Conservation (phyloP, 2,329 filamentous ascomycete genomes). For the Lasiodiplodia hormozganensis region DNA sequence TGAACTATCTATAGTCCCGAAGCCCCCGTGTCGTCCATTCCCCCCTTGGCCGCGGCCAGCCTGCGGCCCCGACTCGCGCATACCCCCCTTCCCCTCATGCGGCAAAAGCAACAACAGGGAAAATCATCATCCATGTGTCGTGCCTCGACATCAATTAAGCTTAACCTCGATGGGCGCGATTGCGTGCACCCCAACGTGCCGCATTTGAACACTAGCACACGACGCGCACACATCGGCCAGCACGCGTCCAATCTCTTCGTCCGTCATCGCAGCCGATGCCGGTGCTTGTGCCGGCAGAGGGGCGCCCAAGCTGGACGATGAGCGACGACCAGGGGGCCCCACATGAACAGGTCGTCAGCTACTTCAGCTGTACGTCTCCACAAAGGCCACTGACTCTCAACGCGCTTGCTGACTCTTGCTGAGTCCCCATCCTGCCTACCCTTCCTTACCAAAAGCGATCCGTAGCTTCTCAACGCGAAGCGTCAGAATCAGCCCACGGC, state of each 20-base stretch:
- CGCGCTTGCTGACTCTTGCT: not conserved
- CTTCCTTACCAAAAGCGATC: conserved; percentile 1
- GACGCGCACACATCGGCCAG: not conserved
- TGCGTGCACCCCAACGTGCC: conserved; percentile 5
- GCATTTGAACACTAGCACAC: not conserved
- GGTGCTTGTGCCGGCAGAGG: not conserved
- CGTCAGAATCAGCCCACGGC: not conserved
- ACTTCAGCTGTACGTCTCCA: not conserved
- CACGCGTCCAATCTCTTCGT: not conserved
- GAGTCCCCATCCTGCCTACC: not conserved
- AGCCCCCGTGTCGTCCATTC: not conserved
- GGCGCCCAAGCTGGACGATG: not conserved
- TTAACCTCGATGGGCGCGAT: conserved; percentile 11
- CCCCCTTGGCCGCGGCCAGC: not conserved
- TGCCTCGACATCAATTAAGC: conserved; percentile 17
- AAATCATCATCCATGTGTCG: not conserved
- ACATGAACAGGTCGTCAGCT: not conserved
- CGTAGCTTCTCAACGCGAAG: not conserved
- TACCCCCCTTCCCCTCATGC: conserved; percentile 1
- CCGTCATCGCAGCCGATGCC: not conserved
- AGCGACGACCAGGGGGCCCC: conserved; percentile 11
- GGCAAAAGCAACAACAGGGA: not conserved
- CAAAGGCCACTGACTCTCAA: not conserved
- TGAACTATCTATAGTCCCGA: conserved; percentile 8
- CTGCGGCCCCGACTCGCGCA: not conserved